Conservation (phyloP, 192 early-diverging fungal genomes). For the Backusella mclennaniae region DNA sequence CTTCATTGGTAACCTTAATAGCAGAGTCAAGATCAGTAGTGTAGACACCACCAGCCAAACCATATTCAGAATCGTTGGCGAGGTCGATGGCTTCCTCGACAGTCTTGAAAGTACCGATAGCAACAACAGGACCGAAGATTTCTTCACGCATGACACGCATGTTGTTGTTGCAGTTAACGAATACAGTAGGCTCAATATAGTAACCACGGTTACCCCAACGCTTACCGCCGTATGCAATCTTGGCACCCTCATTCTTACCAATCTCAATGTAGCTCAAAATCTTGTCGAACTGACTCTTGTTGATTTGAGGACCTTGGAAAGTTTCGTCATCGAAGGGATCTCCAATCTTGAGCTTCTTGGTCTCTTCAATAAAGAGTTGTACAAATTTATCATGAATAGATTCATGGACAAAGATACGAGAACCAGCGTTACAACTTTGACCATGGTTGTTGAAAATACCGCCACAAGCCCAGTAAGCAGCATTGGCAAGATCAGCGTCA, state of each 20-base stretch:
- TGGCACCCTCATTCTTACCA: slow-evolving; percentile 62
- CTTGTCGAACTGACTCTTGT: slow-evolving; percentile 67
- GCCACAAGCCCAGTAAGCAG: slow-evolving; percentile 59
- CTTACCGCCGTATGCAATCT: slow-evolving; percentile 55
- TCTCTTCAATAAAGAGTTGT: slow-evolving; percentile 50
- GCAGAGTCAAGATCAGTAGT: slow-evolving; percentile 66
- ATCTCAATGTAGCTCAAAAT: slow-evolving; percentile 58
- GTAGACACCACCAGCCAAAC: slow-evolving; percentile 75
- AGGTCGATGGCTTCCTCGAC: slow-evolving; percentile 72
- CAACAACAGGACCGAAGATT: slow-evolving; percentile 85
- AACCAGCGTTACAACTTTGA: slow-evolving; percentile 78
- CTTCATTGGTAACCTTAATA: slow-evolving; percentile 43
- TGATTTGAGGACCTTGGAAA: slow-evolving; percentile 74
- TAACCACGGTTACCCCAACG: slow-evolving; percentile 65
- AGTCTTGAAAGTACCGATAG: slow-evolving; percentile 68
- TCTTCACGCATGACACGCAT: slow-evolving; percentile 68
- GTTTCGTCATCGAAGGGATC: slow-evolving; percentile 62
- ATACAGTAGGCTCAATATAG: slow-evolving; percentile 78
- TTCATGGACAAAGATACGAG: slow-evolving; percentile 77
- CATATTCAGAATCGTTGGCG: slow-evolving; percentile 76
- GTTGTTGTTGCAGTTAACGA: slow-evolving; percentile 55
- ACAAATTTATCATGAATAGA: slow-evolving; percentile 69
- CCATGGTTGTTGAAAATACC: slow-evolving; percentile 82
- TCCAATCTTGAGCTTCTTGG: slow-evolving; percentile 63
- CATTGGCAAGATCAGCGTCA: slow-evolving; percentile 72